Conservation (phyloP, 495 filamentous ascomycete species). For the Pyrenula aspistea region DNA sequence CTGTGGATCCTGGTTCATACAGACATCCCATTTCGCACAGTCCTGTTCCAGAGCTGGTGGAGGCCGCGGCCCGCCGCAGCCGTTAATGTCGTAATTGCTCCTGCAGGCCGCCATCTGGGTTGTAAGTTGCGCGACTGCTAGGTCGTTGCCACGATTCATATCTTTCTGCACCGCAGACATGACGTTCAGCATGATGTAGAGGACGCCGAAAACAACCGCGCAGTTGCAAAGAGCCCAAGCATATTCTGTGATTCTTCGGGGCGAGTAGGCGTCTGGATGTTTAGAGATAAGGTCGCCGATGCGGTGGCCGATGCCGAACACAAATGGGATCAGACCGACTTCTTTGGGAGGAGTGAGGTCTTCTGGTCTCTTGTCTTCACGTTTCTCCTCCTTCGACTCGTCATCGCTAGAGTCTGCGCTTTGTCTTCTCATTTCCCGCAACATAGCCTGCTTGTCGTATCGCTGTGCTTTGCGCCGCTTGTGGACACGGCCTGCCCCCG, state of each 20-base stretch:
- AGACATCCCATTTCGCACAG: conserved; percentile 71
- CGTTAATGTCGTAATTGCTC: conserved; percentile 58
- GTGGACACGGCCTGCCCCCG: conserved; percentile 34
- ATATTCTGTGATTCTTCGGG: conserved; percentile 54
- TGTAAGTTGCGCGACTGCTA: conserved; percentile 49
- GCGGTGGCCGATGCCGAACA: conserved; percentile 6
- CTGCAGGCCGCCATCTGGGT: conserved; percentile 61
- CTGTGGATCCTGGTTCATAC: conserved; percentile 67
- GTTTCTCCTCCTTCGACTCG: conserved; percentile 12
- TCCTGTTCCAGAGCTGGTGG: conserved; percentile 59
- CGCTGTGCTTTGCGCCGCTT: conserved; percentile 39
- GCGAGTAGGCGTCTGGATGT: conserved; percentile 19
- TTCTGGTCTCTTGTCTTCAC: conserved; percentile 4
- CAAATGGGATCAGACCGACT: conserved; percentile 11
- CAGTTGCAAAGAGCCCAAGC: conserved; percentile 70
- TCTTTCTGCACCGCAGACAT: conserved; percentile 62
- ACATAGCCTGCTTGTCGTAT: conserved; percentile 27
- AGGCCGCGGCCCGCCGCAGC: conserved; percentile 47
- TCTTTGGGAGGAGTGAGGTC: conserved; percentile 1
- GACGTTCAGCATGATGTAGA: conserved; percentile 62
- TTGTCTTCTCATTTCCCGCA: conserved; percentile 23
- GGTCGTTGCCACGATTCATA: conserved; percentile 56
- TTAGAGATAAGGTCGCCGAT: conserved; percentile 21
- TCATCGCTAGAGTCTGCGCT: conserved; percentile 39
- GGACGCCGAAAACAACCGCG: conserved; percentile 49